phyloP scores from a whole-genome alignment of 345 rosid genomes.

The Raphanus sativus region DNA sequence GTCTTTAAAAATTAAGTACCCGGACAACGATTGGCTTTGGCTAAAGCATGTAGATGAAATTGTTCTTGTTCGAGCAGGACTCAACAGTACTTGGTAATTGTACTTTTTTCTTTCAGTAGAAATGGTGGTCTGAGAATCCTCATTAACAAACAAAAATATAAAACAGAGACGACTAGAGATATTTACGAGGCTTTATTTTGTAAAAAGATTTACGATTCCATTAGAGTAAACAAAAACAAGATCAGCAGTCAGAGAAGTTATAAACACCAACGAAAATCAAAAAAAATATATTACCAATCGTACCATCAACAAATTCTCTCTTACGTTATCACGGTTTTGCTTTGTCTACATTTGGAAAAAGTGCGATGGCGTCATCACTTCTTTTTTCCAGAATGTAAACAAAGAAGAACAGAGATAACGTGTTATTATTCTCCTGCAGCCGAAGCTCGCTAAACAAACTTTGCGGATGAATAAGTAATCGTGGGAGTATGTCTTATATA shows the following conservation, averaged over 20 bases:
- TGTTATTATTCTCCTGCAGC: not conserved
- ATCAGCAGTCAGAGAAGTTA: not conserved
- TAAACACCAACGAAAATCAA: not conserved
- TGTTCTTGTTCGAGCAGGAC: not conserved
- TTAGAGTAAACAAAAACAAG: not conserved
- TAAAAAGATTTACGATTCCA: not conserved
- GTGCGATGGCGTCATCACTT: not conserved
- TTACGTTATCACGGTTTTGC: not conserved
- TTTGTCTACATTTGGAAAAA: slow-evolving; percentile 3
- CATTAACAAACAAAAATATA: not conserved
- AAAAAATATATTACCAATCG: not conserved
- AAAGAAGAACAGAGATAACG: not conserved
- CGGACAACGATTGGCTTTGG: not conserved
- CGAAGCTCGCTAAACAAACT: not conserved
- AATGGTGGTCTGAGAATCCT: not conserved
- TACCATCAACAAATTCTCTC: not conserved
- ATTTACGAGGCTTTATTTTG: too few species aligned
- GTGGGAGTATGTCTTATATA: not conserved
- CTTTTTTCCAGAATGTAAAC: not conserved
- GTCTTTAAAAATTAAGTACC: not conserved
- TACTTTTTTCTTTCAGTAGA: not conserved
- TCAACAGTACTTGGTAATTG: not conserved
- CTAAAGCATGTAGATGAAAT: not conserved
- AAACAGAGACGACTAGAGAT: not conserved
- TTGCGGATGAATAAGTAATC: not conserved